Base-by-base conservation (phyloP, 352 stramenopile species). In the Globisporangium nagaii region DNA sequence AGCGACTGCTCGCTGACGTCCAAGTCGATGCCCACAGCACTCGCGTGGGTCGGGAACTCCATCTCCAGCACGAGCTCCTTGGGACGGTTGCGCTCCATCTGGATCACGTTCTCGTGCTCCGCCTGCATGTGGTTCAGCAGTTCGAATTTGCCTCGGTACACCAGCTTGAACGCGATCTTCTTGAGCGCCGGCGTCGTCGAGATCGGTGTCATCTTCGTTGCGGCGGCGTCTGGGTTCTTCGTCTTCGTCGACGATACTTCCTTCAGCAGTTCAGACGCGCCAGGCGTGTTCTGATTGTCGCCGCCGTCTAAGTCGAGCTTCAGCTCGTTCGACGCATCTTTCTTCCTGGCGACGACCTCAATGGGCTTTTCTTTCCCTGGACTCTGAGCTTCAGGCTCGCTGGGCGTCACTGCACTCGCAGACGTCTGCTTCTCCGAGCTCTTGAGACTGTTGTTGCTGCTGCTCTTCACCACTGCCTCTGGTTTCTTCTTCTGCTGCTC, bases 91-190 rank as follows among this genome's bases (percentile, higher is more conserved):
- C 56, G 58, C 37, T 79, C 68, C 12, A 56, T 53, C 12, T 63
- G 66, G 11, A 70, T 53, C 0, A 65, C 42, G n/a, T 76, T 71
- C 34, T 52, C 56, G 10, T 60, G 58, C 37, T 73, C 65, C n/a
- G 66, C 66, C 65, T 89, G 70, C 73, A 89, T 83, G 51, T 93
- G 79, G 52, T 91, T 67, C 53, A 82, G 58, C 46, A 88, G 67
- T 60, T 93, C 81, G 32, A 88, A 91, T 4, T 70, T 67, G 1
- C 80, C 83, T 20, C 80, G 68, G 30, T 93, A 77, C 32, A 87
- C 72, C 17, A 93, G 51, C 46, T 80, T 70, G 25, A 75, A 75
- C 50, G 71, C 63, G 50, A 93, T 79, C 49, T 61, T 76, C n/a
- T 75, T 68, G n/a, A 58, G 34, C 44, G 24, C 24, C 13, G 49